Conservation (phyloP, 805 yeast species). For the Candida tibetensis region DNA sequence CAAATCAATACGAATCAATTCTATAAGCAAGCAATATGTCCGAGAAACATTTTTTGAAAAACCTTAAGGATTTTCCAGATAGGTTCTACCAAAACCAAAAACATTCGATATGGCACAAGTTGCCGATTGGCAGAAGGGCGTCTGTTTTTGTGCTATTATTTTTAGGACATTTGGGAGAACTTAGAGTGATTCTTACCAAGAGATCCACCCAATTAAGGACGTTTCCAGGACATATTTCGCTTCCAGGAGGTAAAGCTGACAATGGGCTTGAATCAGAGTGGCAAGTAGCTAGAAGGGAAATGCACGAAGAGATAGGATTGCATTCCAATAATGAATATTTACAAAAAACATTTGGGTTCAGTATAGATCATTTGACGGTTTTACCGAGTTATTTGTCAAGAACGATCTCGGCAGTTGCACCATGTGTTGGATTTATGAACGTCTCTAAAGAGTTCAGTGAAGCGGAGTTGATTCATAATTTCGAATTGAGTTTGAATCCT, state of each 20-base stretch:
- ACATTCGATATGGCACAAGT: constrained; percentile 54
- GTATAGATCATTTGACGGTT: constrained; percentile 56
- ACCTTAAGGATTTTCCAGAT: constrained; percentile 33
- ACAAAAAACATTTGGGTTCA: constrained; percentile 46
- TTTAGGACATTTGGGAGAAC: constrained; percentile 67
- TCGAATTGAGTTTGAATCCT: constrained; percentile 57
- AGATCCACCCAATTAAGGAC: constrained; percentile 65
- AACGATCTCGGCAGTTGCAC: constrained; percentile 79
- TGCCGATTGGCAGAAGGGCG: constrained; percentile 70
- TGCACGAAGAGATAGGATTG: constrained; percentile 84
- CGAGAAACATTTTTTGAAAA: constrained; percentile 24
- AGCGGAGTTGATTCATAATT: constrained; percentile 20
- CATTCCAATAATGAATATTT: constrained; percentile 46
- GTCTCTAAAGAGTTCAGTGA: constrained; percentile 23
- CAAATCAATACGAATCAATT: no score
- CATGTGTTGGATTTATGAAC: constrained; percentile 67
- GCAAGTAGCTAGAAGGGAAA: constrained; percentile 77
- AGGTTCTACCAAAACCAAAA: constrained; percentile 27
- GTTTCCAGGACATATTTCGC: constrained; percentile 87
- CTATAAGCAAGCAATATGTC: no score
- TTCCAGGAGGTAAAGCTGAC: constrained; percentile 95
- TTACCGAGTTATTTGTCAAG: constrained; percentile 82
- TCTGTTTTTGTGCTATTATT: constrained; percentile 77
- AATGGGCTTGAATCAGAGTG: constrained; percentile 60
- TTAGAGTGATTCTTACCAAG: constrained; percentile 75